Percentiles rank a stretch among this genome's conserved stretches.
phyloP scores from a whole-genome alignment of 2,329 filamentous ascomycete species.

The Diaporthe sp. region DNA sequence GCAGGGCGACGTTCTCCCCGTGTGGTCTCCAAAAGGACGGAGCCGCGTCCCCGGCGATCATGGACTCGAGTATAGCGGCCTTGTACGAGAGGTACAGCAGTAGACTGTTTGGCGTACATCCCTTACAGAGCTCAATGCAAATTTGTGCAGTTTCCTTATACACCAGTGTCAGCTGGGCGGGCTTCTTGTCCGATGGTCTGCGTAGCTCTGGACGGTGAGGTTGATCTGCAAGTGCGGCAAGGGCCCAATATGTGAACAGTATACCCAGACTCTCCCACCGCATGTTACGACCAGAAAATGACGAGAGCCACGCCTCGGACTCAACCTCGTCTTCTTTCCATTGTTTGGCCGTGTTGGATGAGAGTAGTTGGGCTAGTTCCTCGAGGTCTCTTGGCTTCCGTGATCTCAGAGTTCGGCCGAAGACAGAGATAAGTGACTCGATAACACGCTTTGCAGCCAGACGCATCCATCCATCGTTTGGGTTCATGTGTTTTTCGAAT shows the following conservation, averaged over 20 bases:
- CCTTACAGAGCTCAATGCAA: slow-evolving; percentile 48
- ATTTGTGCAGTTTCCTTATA: slow-evolving; percentile 47
- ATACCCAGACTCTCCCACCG: slow-evolving; percentile 60
- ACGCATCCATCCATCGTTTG: slow-evolving; percentile 50
- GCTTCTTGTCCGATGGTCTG: background rate
- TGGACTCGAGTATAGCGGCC: slow-evolving; percentile 51
- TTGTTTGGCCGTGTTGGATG: slow-evolving; percentile 52
- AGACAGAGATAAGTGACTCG: slow-evolving; percentile 48
- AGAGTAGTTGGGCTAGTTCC: slow-evolving; percentile 52
- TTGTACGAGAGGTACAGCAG: slow-evolving; percentile 53
- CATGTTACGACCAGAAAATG: slow-evolving; percentile 53
- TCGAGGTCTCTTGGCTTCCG: slow-evolving; percentile 49
- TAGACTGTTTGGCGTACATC: slow-evolving; percentile 51
- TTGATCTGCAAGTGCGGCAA: slow-evolving; percentile 32
- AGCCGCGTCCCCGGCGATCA: slow-evolving; percentile 56
- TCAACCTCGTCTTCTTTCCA: slow-evolving; percentile 51
- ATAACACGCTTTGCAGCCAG: slow-evolving; percentile 47
- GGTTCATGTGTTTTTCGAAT: slow-evolving; percentile 41
- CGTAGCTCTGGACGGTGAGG: slow-evolving; percentile 20
- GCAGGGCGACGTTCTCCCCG: slow-evolving; percentile 52
- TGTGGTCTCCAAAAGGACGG: slow-evolving; percentile 51
- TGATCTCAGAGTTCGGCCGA: slow-evolving; percentile 47
- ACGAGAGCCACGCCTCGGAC: slow-evolving; percentile 53
- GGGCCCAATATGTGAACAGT: slow-evolving; percentile 47
- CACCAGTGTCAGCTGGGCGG: slow-evolving; percentile 38